Evolutionary conservation across 1,284 basidiomycete genomes (phyloP), one percentile per base, ranked within the genome.

Genomic region (Quambalaria eucalypti): DNA sequence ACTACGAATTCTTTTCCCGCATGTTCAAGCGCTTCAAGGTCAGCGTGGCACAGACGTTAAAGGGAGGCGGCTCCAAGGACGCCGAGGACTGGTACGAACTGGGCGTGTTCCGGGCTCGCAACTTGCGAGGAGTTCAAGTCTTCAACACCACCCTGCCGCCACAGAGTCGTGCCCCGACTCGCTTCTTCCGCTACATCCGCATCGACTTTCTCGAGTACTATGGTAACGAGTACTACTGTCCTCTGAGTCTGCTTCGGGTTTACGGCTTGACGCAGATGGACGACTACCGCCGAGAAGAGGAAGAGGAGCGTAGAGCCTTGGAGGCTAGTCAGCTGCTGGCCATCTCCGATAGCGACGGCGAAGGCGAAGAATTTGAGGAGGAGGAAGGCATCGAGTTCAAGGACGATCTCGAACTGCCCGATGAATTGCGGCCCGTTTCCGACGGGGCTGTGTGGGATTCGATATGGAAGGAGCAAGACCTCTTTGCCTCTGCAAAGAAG

Each of bases 1-100:
- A 97, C 71, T 95, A 88, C 76, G 93, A 98, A 78, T 97, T 97
- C 79, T 99, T 97, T 79, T 91, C 88, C 66, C 90, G 92, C 9
- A 88, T 96, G 50, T 95, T 98, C 79, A 88, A 89, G 76, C 87
- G 91, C 52, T 87, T 98, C 62, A 82, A 82, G 2, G 85, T 98
- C 42, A 88, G 87, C 67, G 88, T 90, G 1, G 85, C 88, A 4
- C 87, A 87, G 74, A 83, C 85, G 33, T 78, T 82, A 23, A 83
- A 85, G 19, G 84, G 81, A 21, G 89, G 87, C 81, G 25, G 42
- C 21, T 14, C 12, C 14, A 46, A 26, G 21, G 42, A 26, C 21
- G 84, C 82, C 1, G 78, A 81, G 47, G 67, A 74, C 31, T 82
- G 81, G 81, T 73, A 76, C 28, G 74, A 78, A 40, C 75, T 82